phyloP scores from a whole-genome alignment of 176 grass and related monocot species.

The Carex scoparia region DNA sequence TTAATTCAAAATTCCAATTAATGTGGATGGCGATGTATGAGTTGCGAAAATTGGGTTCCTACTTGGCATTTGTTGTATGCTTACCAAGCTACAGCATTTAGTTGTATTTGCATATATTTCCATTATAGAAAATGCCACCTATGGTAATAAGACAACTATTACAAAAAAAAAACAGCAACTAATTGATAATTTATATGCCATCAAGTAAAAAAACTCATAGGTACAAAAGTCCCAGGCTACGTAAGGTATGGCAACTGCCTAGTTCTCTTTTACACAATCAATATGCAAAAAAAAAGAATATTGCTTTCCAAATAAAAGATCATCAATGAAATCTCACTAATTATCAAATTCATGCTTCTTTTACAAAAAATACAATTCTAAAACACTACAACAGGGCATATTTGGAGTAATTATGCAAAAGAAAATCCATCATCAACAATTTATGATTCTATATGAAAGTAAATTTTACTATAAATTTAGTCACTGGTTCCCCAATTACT shows the following conservation, averaged over 20 bases:
- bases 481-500: neutral
- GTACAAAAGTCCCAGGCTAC: neutral
- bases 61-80: neutral
- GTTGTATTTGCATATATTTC: neutral
- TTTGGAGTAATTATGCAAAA: neutral
- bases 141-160: neutral
- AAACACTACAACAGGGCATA: neutral
- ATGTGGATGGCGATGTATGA: neutral
- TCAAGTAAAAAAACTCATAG: neutral
- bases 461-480: neutral
- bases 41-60: neutral
- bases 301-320: neutral
- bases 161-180: neutral
- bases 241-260: neutral
- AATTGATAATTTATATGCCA: neutral
- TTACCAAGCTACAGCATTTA: neutral
- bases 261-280: neutral
- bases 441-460: neutral
- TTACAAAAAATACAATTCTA: neutral
- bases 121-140: constrained; percentile 8
- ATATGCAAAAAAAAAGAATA: neutral
- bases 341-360: neutral
- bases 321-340: neutral
- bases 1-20: neutral
- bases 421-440: neutral